Percentiles rank a stretch among this genome's conserved stretches.
Conservation (phyloP, 148 eudicot species). For the Linanthus parryae region DNA sequence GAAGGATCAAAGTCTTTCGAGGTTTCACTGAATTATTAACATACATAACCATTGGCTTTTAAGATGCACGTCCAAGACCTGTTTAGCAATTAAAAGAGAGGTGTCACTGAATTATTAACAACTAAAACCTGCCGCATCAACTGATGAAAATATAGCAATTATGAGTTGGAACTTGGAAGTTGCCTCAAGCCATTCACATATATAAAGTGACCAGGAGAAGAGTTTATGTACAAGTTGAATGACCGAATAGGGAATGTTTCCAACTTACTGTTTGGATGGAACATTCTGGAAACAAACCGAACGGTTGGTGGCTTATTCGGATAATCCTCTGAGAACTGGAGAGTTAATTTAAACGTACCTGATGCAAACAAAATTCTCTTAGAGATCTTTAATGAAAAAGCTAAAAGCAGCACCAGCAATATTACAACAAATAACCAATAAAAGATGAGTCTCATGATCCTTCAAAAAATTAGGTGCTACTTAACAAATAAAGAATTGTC, state of each 20-base stretch:
- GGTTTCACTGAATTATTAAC: too few relatives aligned
- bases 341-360: slow-evolving; percentile 48
- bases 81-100: too few relatives aligned
- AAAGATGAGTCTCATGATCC: neutral
- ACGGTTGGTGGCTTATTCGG: slow-evolving; percentile 52
- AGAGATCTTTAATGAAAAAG: neutral
- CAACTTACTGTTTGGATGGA: slow-evolving; percentile 48
- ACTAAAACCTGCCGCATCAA: too few relatives aligned
- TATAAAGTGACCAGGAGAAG: neutral
- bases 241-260: neutral
- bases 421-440: neutral
- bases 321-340: slow-evolving; percentile 38
- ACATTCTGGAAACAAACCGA: slow-evolving; percentile 46
- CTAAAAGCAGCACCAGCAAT: neutral
- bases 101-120: too few relatives aligned
- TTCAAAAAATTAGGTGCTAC: too few relatives aligned
- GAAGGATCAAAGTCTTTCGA: too few relatives aligned
- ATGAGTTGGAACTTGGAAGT: too few relatives aligned
- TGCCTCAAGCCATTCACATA: too few relatives aligned
- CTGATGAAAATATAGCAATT: too few relatives aligned
- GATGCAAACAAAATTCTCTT: slow-evolving; percentile 1
- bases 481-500: neutral
- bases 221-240: neutral
- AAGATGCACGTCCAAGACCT: too few relatives aligned
- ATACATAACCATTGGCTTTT: too few relatives aligned